These are phyloP conservation scores for Tilletia walkeri DNA, from an alignment of 1,284 basidiomycete genomes.

Conservation along the genomic window DNA sequence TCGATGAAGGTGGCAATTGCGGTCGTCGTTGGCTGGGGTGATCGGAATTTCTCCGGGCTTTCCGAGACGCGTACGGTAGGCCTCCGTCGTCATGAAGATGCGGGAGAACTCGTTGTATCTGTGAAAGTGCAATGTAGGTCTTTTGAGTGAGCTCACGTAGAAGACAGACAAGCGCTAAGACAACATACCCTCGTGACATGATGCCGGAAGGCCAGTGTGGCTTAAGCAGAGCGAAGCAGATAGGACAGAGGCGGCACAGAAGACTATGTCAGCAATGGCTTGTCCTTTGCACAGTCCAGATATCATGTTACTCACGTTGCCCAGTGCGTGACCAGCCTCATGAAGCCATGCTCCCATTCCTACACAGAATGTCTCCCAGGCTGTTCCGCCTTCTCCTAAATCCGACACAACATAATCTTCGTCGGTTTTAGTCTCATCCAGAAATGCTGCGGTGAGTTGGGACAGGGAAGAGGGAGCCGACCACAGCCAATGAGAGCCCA, in stretches of 20 bases:
- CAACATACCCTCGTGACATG: conserved; percentile 28
- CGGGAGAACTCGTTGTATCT: conserved; percentile 40
- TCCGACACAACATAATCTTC: conserved; percentile 35
- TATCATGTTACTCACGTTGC: conserved; percentile 20
- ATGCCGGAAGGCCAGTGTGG: conserved; percentile 28
- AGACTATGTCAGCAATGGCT: neutral
- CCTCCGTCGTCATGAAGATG: conserved; percentile 42
- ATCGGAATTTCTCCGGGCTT: conserved; percentile 20
- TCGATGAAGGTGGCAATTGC: conserved; percentile 35
- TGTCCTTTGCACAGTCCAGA: neutral
- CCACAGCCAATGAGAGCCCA: conserved; percentile 43
- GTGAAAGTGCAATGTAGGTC: neutral
- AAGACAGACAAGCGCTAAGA: neutral
- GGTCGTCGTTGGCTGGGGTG: conserved; percentile 29
- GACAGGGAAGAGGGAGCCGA: conserved; percentile 29
- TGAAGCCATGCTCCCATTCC: conserved; percentile 38
- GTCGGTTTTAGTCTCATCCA: conserved; percentile 33
- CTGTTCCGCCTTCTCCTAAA: conserved; percentile 30
- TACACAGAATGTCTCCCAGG: conserved; percentile 39
- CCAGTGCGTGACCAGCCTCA: conserved; percentile 35
- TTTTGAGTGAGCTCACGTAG: neutral
- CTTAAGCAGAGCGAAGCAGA: neutral
- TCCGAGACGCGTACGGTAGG: conserved; percentile 21
- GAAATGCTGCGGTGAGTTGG: conserved; percentile 28
- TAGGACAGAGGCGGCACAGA: neutral